Evolutionary conservation across 352 stramenopile species (phyloP), one percentile per base, ranked within the genome.

Genomic region (Globisporangium orthogonon): DNA sequence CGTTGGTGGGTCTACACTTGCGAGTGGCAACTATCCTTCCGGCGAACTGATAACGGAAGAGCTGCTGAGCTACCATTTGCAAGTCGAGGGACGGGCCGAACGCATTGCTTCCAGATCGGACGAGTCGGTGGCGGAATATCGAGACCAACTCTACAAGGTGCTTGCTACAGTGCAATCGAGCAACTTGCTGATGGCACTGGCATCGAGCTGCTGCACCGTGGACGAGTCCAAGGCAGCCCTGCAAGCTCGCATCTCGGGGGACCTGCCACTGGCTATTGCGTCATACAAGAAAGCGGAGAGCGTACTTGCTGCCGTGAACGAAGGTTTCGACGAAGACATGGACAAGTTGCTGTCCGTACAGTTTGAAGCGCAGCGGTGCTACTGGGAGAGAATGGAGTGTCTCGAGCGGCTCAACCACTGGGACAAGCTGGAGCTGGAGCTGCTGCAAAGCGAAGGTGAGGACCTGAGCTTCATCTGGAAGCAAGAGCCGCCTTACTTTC

Each of bases 141-240:
- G 81, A 74, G 83, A 91, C 65, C 67, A 91, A 37, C 66, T 94
- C 6, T 76, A 91, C 61, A 90, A 91, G 48, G 53, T 94, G 33
- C 49, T 94, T 43, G 67, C 76, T 30, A 76, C 74, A 15, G 69
- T 81, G 10, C 69, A 91, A 47, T 87, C 89, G 51, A 75, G 66
- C 14, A 84, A 89, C 35, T 76, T 90, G 31, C 30, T 90, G 10
- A 69, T 82, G 28, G 76, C 79, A 11, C 68, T 91, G 0, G 71
- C 78, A 3, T 74, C 78, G 7, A 64, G 62, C 46, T 81, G 65
- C 52, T 86, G 74, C 55, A 81, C 71, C 30, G 69, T 70, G 1
- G 61, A 83, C 1, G 76, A 91, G 39, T 80, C 72, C 0, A 87
- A 77, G 33, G 29, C 71, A 51, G 81, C 83, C 35, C 63, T 94